Percentiles rank a stretch among this genome's conserved stretches.
Conservation (phyloP, 331 rosid species). For the Malus hybrid region DNA sequence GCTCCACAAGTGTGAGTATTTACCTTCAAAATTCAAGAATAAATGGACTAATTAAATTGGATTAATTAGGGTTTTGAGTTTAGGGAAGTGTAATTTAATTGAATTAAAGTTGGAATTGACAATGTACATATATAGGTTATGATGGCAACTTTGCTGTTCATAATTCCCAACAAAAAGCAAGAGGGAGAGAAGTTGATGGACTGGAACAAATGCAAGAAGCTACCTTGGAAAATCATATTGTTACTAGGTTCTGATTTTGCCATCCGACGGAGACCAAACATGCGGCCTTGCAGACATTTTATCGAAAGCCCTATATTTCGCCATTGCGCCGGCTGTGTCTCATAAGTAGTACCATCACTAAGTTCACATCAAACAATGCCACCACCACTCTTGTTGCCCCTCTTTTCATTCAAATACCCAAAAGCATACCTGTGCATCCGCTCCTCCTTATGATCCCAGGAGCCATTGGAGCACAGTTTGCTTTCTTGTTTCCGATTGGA, state of each 20-base stretch:
- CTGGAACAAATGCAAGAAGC: constrained; percentile 85
- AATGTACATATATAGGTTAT: constrained; percentile 34
- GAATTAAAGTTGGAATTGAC: background rate
- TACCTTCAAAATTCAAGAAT: background rate
- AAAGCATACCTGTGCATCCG: constrained; percentile 62
- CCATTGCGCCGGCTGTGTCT: constrained; percentile 63
- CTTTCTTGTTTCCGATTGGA: constrained; percentile 69
- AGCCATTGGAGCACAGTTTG: constrained; percentile 68
- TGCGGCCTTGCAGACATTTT: constrained; percentile 68
- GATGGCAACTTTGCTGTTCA: constrained; percentile 71
- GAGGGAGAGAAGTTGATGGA: constrained; percentile 77
- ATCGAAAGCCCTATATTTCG: constrained; percentile 47
- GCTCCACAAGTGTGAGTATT: constrained; percentile 41
- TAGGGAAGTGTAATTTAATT: too few species aligned
- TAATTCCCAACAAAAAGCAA: constrained; percentile 76
- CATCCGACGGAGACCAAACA: constrained; percentile 61
- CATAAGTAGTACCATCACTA: constrained; percentile 60
- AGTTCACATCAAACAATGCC: constrained; percentile 82
- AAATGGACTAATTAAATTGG: background rate
- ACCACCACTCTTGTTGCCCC: constrained; percentile 74
- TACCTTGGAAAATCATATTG: constrained; percentile 84
- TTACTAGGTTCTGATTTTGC: constrained; percentile 91
- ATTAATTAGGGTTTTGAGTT: background rate
- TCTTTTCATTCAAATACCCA: constrained; percentile 56
- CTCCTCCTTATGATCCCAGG: constrained; percentile 80